Base-by-base conservation (phyloP, 139 green algal genomes). In the Pleodorina starrii region DNA sequence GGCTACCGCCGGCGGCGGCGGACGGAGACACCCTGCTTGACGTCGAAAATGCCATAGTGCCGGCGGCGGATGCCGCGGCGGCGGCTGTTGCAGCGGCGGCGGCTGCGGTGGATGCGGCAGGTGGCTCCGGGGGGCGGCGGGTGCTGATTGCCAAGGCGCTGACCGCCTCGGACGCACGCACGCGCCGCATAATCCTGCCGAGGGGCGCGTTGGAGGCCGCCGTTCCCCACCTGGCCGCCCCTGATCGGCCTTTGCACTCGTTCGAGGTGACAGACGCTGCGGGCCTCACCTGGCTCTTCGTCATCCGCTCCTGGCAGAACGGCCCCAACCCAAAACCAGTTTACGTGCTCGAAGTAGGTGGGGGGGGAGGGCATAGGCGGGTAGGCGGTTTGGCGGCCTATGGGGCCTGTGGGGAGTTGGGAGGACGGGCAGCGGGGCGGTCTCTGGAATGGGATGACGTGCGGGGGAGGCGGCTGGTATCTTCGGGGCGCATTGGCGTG, bases 71-170 rank as follows among this genome's bases (percentile, higher is more conserved):
- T 10, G 66, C 69, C 35, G 69, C 38, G 36, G 35, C 38, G 1
- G 16, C 12, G 16, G 11, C 35, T 35, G 29, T 4, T 44, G 75
- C 3, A 9, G 44, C 75, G 32, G 40, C 40, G 0, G 42, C 42
- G 40, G 78, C 36, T 2, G 51, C 32, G 0, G 54, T 19, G n/a
- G 23, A 27, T 1, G 50, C 51, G 1, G 51, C 25, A 5, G 51
- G 16, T 5, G 51, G 48, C 48, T 7, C 51, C 25, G 51, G 36
- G 19, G 51, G 78, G 17, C 35, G 51, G 1, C 25, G 35, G 23
- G 93, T 97, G 73, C 86, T 97, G 68, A 94, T 97, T 48, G 93
- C 95, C 68, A 97, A 97, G 90, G 84, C 89, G 38, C 91, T 97
- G 46, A 97, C 95, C 57, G 92, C 93, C 38, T 94, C 89, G 35